These are phyloP conservation scores for Oryza meyeriana DNA, from an alignment of 176 grass and related monocot genomes.

Conservation along the genomic window DNA sequence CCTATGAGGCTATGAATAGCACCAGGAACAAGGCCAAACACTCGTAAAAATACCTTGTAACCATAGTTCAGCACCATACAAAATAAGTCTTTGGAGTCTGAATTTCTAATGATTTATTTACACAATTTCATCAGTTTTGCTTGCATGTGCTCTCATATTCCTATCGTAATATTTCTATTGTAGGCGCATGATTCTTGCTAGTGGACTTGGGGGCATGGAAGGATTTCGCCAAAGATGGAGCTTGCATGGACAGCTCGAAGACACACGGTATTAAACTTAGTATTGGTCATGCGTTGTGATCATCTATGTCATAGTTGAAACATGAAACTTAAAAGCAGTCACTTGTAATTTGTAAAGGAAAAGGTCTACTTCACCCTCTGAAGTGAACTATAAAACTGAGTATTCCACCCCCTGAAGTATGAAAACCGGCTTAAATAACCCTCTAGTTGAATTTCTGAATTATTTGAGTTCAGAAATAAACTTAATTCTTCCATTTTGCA, in stretches of 20 bases:
- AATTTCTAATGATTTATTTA: slow-evolving; percentile 16
- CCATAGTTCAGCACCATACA: not conserved
- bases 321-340: not conserved
- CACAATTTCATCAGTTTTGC: not conserved
- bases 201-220: slow-evolving; percentile 75
- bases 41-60: slow-evolving; percentile 1
- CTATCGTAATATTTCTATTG: no score
- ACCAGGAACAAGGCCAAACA: not conserved
- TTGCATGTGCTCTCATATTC: slow-evolving; percentile 26
- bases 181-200: slow-evolving; percentile 76
- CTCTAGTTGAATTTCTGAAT: not conserved
- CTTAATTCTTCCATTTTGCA: not conserved
- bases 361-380: no score
- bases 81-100: not conserved
- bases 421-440: no score
- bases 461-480: not conserved
- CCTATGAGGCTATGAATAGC: slow-evolving; percentile 10
- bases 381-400: no score
- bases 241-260: slow-evolving; percentile 65
- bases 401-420: no score
- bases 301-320: not conserved
- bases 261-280: slow-evolving; percentile 51
- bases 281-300: not conserved
- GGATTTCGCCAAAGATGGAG: slow-evolving; percentile 88
- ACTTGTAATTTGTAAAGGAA: not conserved